Base-by-base conservation (phyloP, 306 rosid genomes). In the Alnus rubra region DNA sequence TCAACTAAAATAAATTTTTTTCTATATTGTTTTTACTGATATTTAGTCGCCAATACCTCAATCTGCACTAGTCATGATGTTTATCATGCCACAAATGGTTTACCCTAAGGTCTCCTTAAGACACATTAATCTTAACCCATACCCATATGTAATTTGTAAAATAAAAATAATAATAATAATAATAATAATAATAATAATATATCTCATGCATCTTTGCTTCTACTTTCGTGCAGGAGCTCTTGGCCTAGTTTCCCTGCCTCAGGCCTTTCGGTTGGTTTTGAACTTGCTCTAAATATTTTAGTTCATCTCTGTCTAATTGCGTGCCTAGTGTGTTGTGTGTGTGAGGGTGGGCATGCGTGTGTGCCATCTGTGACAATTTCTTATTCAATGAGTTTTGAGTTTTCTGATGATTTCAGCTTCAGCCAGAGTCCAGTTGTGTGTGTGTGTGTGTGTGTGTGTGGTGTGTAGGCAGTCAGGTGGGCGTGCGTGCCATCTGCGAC, bases 191-290 rank as follows among this genome's bases (percentile, higher is more conserved):
- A 42, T 50, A 52, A 48, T 69, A 6, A 42, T 23, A 6, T 5
- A 10, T 69, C 44, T 54, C 69, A 18, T 42, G 11, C 60, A 58
- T n/a, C 48, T 45, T 74, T 81, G 54, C 35, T 69, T 48, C 54
- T 62, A 19, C 69, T 78, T 70, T 78, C 67, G 83, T 84, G 82
- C 89, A 92, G 97, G 85, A 88, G 80, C 74, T 68, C 88, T 13
- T 89, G 93, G 97, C 85, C 92, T 71, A 89, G 88, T 76, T 71
- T 52, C 70, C 77, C 93, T n/a, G 81, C 90, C 28, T 79, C 97
- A 3, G 79, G 88, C 81, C 50, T 73, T 58, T 81, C 74, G 89
- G 98, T 91, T 80, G 63, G 97, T 71, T 58, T 82, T 82, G 15
- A 71, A 76, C 79, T 81, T 73, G 19, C 75, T n/a, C 73, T 52